Evolutionary conservation across 1,284 basidiomycete genomes (phyloP), one percentile per base, ranked within the genome.

Genomic region (Phellinidium pouzarii): DNA sequence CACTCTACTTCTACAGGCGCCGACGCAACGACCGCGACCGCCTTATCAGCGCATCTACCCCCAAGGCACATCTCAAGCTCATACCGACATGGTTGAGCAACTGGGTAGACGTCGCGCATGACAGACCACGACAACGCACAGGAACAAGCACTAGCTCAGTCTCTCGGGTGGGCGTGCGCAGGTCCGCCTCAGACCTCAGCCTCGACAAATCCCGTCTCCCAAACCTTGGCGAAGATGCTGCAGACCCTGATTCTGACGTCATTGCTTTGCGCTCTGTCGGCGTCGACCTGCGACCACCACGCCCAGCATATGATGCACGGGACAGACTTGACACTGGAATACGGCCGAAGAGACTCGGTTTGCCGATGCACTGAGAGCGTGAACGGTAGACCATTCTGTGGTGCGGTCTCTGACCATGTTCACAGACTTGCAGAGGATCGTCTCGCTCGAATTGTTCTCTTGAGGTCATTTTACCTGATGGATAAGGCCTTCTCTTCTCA

Each of bases 41-140:
- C 14, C 19, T 48, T 31, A n/a, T 53, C 27, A 48, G 37, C 22
- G 46, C 38, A 19, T 20, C 19, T 3, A 26, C 34, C 12, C 36
- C 44, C 12, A 46, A 41, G 29, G 4, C 46, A 4, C 22, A 20
- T 3, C 45, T 20, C 47, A 53, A 48, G 29, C 12, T 44, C 20
- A 11, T 48, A 7, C 52, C 52, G 20, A 29, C 22, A 8, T 53
- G 52, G 52, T 25, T 48, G 12, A 53, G 46, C 17, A 48, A 26
- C 37, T 53, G 52, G 52, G 29, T 44, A 12, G 40, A 25, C 9
- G 8, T 31, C 6, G 42, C 27, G 14, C 38, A 19, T 23, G 19
- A 19, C 17, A 20, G 25, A 27, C 27, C 45, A 8, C n/a, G 22
- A 34, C 31, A 7, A 34, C 31, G 31, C 31, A 11, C 31, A n/a